Conservation (phyloP, 495 filamentous ascomycete genomes). For the Aspergillus conjunctus region DNA sequence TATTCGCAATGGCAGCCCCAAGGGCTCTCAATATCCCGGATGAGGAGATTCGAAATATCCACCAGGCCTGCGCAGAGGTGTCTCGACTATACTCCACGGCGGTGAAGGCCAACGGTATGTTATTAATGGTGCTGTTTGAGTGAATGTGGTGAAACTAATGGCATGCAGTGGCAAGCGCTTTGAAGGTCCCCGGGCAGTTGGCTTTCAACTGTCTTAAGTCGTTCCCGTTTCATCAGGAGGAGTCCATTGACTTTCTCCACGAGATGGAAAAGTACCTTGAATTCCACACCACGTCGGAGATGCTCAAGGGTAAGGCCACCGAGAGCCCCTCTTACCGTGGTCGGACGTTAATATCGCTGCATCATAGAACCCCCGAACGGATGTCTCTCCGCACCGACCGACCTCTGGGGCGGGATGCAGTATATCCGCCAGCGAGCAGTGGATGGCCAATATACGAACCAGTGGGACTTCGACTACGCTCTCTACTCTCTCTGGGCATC, state of each 20-base stretch:
- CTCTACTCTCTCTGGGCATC: conserved; percentile 41
- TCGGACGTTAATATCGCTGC: conserved; percentile 23
- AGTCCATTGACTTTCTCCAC: conserved; percentile 51
- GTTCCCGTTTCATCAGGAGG: conserved; percentile 57
- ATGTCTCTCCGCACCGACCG: conserved; percentile 57
- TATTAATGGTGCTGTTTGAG: background rate
- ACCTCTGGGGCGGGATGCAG: conserved; percentile 50
- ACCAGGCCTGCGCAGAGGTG: too few species aligned
- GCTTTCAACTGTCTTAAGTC: conserved; percentile 56
- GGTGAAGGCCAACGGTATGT: background rate
- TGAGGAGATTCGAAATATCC: too few species aligned
- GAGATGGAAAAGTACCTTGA: conserved; percentile 59
- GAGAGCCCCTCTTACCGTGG: too few species aligned
- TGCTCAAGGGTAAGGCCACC: too few species aligned
- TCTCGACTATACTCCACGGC: too few species aligned
- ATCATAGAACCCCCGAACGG: conserved; percentile 56
- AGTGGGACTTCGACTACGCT: conserved; percentile 55
- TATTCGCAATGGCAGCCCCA: too few species aligned
- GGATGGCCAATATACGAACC: conserved; percentile 40
- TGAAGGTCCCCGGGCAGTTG: conserved; percentile 34
- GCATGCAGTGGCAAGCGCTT: background rate
- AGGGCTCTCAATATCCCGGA: too few species aligned
- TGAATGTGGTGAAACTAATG: background rate
- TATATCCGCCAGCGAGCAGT: conserved; percentile 43
- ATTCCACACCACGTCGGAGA: conserved; percentile 56